These are phyloP conservation scores for Pelargonium australe DNA, from an alignment of 441 rosid genomes.

Conservation along the genomic window DNA sequence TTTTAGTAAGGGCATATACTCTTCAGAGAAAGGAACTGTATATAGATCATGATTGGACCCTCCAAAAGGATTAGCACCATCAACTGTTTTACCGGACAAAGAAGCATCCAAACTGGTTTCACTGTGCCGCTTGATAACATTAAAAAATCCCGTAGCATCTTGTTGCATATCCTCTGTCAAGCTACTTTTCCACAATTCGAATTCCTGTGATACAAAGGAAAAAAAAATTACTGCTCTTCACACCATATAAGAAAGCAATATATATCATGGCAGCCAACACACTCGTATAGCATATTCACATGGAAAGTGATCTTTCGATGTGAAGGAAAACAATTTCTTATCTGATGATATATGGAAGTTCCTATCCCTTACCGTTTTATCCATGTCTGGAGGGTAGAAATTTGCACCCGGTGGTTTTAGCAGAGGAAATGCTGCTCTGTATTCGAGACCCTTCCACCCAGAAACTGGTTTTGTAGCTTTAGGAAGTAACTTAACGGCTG, in stretches of 20 bases:
- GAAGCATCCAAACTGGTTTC: slow-evolving; percentile 46
- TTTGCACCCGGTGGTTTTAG: slow-evolving; percentile 83
- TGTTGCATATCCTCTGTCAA: slow-evolving; percentile 49
- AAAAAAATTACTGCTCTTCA: slow-evolving; percentile 13
- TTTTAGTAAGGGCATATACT: slow-evolving; percentile 54
- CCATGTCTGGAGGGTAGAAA: slow-evolving; percentile 95
- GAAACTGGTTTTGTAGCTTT: slow-evolving; percentile 52
- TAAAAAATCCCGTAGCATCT: slow-evolving; percentile 70
- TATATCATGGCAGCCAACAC: slow-evolving; percentile 14
- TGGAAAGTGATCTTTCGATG: neutral
- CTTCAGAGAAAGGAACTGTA: slow-evolving; percentile 58
- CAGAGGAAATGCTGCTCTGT: slow-evolving; percentile 73
- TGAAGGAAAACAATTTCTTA: neutral
- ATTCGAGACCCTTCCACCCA: slow-evolving; percentile 93
- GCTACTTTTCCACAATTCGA: slow-evolving; percentile 56
- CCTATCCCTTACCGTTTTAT: slow-evolving; percentile 52
- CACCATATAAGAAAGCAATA: slow-evolving; percentile 3
- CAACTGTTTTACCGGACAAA: slow-evolving; percentile 25
- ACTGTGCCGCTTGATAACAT: slow-evolving; percentile 60
- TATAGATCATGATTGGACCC: slow-evolving; percentile 46
- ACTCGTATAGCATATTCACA: neutral
- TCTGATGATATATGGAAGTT: slow-evolving; percentile 6
- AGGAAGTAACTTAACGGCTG: slow-evolving; percentile 68
- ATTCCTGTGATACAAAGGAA: slow-evolving; percentile 52
- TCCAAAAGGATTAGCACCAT: slow-evolving; percentile 26